Percentiles rank a stretch among this genome's conserved stretches.
Conservation (phyloP, 208 protist genomes). For the Leishmania martiniquensis region DNA sequence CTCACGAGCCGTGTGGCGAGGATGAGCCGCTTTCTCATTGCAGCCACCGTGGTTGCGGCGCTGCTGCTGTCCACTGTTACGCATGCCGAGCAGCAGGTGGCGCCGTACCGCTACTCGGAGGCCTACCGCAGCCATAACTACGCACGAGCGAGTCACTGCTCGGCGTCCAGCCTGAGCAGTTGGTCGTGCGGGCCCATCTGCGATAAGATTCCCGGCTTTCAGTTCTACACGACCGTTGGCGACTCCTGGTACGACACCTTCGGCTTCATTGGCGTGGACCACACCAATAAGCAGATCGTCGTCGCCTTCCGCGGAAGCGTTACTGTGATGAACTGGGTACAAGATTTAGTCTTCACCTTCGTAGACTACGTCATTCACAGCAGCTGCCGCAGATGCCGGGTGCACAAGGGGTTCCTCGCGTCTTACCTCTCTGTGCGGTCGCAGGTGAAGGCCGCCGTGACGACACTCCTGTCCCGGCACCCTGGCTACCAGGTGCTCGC, state of each 20-base stretch:
- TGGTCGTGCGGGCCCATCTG: conserved; percentile 15
- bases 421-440: conserved; percentile 37
- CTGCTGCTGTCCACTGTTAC: neutral
- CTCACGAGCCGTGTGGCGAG: neutral
- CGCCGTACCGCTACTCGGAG: conserved; percentile 6
- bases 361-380: conserved; percentile 32
- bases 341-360: neutral
- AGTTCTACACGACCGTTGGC: neutral
- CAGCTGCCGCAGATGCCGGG: conserved; percentile 35
- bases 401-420: conserved; percentile 60
- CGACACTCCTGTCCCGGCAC: conserved; percentile 27
- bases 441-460: conserved; percentile 30
- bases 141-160: conserved; percentile 15
- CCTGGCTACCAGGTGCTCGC: conserved; percentile 44
- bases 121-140: conserved; percentile 13
- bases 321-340: neutral
- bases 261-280: conserved; percentile 28
- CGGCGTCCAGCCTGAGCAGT: neutral
- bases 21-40: neutral
- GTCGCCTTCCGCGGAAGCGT: conserved; percentile 57
- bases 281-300: conserved; percentile 35
- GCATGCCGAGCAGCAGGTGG: neutral
- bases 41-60: neutral
- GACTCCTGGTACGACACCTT: neutral
- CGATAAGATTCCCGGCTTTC: conserved; percentile 7